A percentile compares a stretch with the other conserved stretches of the same genome.
These are phyloP conservation scores for Russula foetens DNA, from an alignment of 768 basidiomycete species.

Conservation along the genomic window DNA sequence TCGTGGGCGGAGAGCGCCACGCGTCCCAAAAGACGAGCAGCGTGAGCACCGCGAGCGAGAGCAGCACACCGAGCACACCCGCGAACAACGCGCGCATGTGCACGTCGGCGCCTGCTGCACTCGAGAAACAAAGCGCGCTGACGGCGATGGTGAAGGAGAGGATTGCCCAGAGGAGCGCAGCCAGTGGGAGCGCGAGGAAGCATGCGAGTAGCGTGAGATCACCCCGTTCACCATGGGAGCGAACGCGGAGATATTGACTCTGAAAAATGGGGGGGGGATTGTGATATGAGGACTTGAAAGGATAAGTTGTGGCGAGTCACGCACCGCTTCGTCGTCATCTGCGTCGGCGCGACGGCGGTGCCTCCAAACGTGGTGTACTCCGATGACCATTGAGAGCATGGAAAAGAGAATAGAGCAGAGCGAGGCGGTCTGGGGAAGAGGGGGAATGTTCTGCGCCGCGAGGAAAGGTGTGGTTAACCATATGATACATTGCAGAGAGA, in stretches of 20 bases:
- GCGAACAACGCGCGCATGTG: neutral
- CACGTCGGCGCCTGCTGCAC: neutral
- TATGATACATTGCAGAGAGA: too few species aligned
- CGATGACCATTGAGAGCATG: slow-evolving; percentile 17
- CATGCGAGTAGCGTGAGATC: neutral
- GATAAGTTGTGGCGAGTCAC: neutral
- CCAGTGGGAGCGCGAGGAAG: slow-evolving; percentile 8
- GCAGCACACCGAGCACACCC: neutral
- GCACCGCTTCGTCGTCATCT: slow-evolving; percentile 10
- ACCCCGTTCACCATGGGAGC: neutral
- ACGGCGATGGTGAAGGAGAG: slow-evolving; percentile 1
- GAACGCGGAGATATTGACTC: neutral
- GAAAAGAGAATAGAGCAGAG: slow-evolving; percentile 20
- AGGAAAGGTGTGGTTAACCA: too few species aligned
- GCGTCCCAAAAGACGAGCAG: slow-evolving; percentile 10
- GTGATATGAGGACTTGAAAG: too few species aligned
- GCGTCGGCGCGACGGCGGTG: slow-evolving; percentile 19
- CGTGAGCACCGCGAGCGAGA: neutral
- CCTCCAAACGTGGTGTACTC: slow-evolving; percentile 23
- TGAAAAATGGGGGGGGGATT: neutral
- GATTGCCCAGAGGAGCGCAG: slow-evolving; percentile 5
- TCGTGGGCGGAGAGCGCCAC: slow-evolving; percentile 6
- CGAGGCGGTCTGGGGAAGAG: slow-evolving; percentile 6
- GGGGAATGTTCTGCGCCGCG: neutral
- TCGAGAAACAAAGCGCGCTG: neutral